Evolutionary conservation across 225 moss, liverwort and hornwort genomes (phyloP).

Genomic region (Marchantia paleacea): DNA sequence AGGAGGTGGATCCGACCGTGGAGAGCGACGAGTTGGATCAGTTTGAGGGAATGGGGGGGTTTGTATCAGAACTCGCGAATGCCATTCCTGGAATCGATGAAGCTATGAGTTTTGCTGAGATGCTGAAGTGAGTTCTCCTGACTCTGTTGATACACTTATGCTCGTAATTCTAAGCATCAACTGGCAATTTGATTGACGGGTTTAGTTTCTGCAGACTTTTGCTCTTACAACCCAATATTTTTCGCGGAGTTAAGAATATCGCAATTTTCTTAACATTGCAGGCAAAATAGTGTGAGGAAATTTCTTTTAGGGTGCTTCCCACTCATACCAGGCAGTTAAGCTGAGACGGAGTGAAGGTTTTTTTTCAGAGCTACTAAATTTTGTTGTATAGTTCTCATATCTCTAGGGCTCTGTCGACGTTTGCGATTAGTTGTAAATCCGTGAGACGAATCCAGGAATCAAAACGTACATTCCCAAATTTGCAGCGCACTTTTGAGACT

Average conservation of each 20-base stretch:
- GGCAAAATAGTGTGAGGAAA: background rate
- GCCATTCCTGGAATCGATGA: constrained; percentile 97
- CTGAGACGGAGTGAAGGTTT: background rate
- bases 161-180: background rate
- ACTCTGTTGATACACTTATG: background rate
- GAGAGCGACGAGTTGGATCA: constrained; percentile 92
- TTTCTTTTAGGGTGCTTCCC: background rate
- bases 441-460: too few species aligned
- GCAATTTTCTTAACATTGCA: background rate
- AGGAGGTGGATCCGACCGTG: constrained; percentile 92
- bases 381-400: background rate
- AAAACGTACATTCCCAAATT: too few species aligned
- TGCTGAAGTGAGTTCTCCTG: constrained; percentile 65
- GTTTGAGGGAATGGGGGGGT: constrained; percentile 77
- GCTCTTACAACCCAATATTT: background rate
- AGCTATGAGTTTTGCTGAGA: constrained; percentile 99
- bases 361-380: background rate
- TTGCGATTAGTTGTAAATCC: too few species aligned
- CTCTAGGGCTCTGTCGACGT: background rate
- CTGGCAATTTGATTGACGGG: background rate
- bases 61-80: constrained; percentile 90
- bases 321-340: background rate
- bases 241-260: background rate
- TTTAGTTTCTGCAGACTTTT: background rate
- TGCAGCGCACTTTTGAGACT: too few species aligned